These are phyloP conservation scores for Ogataea pilisensis DNA, from an alignment of 805 yeast species.

Conservation along the genomic window DNA sequence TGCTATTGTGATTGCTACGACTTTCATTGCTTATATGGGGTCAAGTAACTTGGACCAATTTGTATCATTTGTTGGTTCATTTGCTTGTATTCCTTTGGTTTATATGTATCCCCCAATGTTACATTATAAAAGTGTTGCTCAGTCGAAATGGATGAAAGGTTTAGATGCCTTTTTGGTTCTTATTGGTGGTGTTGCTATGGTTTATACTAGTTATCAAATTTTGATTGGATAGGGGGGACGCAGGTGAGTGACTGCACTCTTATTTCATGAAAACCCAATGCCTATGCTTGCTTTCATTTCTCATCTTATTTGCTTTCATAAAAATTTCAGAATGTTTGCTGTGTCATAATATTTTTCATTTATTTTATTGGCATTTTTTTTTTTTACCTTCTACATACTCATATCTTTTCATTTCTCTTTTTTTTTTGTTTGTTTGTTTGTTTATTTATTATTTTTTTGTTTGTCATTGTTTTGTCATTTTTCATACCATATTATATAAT, in stretches of 20 bases:
- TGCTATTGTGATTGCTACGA: constrained; percentile 48
- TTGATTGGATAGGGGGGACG: constrained; percentile 21
- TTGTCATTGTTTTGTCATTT: no score
- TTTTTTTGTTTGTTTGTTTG: no score
- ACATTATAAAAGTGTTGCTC: constrained; percentile 52
- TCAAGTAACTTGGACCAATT: constrained; percentile 67
- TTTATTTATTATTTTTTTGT: no score
- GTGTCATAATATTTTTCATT: no score
- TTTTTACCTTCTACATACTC: no score
- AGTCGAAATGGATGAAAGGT: constrained; percentile 34
- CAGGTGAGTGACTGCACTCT: neutral
- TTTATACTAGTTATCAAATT: constrained; percentile 64
- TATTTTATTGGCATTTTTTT: no score
- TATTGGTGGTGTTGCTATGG: constrained; percentile 59
- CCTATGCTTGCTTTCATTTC: neutral
- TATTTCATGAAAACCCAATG: no score
- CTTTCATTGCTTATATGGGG: constrained; percentile 60
- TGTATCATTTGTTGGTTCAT: constrained; percentile 78
- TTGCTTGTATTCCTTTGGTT: constrained; percentile 82
- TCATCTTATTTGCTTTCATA: no score
- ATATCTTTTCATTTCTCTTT: no score
- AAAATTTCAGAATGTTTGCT: no score
- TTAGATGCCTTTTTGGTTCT: constrained; percentile 47
- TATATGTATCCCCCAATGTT: constrained; percentile 83
- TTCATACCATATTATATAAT: no score